phyloP scores from a whole-genome alignment of 1,284 basidiomycete genomes.

The Pholiota adiposa region DNA sequence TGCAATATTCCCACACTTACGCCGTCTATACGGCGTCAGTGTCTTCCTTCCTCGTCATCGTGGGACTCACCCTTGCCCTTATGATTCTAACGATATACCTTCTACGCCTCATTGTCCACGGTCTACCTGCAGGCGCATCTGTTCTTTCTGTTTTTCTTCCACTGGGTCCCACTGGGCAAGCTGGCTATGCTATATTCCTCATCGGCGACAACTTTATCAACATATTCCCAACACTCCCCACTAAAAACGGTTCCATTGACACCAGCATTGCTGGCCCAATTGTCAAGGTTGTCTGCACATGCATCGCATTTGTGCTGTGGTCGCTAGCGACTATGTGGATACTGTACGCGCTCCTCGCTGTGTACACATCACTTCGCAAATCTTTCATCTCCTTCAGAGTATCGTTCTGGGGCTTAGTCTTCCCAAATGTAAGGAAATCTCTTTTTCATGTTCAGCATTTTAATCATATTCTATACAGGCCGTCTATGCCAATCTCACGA shows the following conservation, averaged over 20 bases:
- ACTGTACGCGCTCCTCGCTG: slow-evolving; percentile 48
- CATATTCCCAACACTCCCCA: slow-evolving; percentile 35
- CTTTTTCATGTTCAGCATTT: not conserved
- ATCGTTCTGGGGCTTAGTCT: slow-evolving; percentile 62
- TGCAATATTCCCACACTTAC: slow-evolving; percentile 45
- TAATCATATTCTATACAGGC: slow-evolving; percentile 39
- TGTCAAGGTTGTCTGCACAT: slow-evolving; percentile 48
- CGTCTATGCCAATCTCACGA: slow-evolving; percentile 68
- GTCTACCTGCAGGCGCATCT: slow-evolving; percentile 47
- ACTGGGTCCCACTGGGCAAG: slow-evolving; percentile 63
- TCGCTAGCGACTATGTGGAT: slow-evolving; percentile 59
- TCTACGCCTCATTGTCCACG: slow-evolving; percentile 49
- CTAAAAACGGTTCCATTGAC: slow-evolving; percentile 26
- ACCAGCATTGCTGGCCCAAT: slow-evolving; percentile 41
- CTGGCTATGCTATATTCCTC: slow-evolving; percentile 51
- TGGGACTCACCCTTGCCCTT: slow-evolving; percentile 59
- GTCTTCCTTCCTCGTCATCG: slow-evolving; percentile 57
- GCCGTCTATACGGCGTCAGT: slow-evolving; percentile 60
- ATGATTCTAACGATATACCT: slow-evolving; percentile 60
- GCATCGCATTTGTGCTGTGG: slow-evolving; percentile 56
- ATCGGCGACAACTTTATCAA: slow-evolving; percentile 46
- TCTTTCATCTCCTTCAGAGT: slow-evolving; percentile 49
- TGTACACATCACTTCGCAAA: slow-evolving; percentile 43
- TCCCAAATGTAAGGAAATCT: slow-evolving; percentile 55
- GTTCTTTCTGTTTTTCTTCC: slow-evolving; percentile 67